Evolutionary conservation across 768 basidiomycete genomes (phyloP).

Genomic region (Xerocomus potaroensis): DNA sequence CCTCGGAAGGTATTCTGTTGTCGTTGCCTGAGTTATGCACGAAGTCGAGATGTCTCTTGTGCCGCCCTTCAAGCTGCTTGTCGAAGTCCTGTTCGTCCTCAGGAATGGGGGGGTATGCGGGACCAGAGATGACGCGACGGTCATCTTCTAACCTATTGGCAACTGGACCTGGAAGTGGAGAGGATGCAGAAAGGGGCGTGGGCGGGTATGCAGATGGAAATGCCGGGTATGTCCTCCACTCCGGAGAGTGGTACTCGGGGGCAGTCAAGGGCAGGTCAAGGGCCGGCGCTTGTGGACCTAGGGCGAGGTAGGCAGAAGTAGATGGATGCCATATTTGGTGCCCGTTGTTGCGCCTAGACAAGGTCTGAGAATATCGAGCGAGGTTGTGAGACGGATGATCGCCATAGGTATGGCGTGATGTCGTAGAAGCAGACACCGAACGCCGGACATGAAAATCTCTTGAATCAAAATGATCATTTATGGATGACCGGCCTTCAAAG

Average conservation of each 20-base stretch:
- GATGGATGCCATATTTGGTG: constrained; percentile 64
- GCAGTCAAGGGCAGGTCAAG: constrained; percentile 21
- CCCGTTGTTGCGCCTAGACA: constrained; percentile 12
- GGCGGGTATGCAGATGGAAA: constrained; percentile 77
- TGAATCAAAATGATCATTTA: constrained; percentile 2
- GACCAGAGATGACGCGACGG: constrained; percentile 3
- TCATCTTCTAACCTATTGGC: constrained; percentile 2
- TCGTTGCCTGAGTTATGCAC: constrained; percentile 60
- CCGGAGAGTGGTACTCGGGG: constrained; percentile 41
- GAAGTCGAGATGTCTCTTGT: constrained; percentile 58
- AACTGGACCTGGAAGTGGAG: constrained; percentile 28
- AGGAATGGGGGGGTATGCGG: constrained; percentile 29
- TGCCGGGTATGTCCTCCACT: constrained; percentile 71
- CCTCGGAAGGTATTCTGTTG: constrained; percentile 35
- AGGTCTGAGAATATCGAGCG: constrained; percentile 21
- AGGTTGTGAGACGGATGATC: constrained; percentile 20
- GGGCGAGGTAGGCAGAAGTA: constrained; percentile 35
- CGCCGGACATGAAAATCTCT: constrained; percentile 7
- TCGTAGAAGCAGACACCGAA: constrained; percentile 14
- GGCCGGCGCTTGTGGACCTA: constrained; percentile 14
- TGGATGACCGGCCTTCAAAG: constrained; percentile 1
- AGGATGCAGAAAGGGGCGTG: constrained; percentile 49
- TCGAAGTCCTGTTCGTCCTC: constrained; percentile 63
- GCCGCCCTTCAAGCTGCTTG: constrained; percentile 62
- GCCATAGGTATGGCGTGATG: constrained; percentile 23